Percentiles rank a stretch among this genome's conserved stretches.
These are phyloP conservation scores for Paraphoma chrysanthemicola DNA, from an alignment of 2,329 filamentous ascomycete genomes.

Conservation along the genomic window DNA sequence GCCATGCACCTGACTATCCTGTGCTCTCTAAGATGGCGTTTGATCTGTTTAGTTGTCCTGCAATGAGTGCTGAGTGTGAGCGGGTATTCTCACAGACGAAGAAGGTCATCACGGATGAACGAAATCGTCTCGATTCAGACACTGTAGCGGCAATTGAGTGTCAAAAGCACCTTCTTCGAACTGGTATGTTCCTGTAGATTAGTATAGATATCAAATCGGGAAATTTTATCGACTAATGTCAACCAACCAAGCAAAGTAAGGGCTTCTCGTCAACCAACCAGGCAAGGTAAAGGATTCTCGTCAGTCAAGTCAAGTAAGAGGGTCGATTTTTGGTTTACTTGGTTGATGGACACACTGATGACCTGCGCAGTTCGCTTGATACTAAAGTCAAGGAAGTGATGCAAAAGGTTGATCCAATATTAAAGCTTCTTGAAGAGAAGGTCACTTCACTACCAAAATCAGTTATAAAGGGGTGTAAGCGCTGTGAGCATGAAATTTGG, in stretches of 20 bases:
- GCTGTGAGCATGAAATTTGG: no score
- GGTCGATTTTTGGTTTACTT: slow-evolving; percentile 1
- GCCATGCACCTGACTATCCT: slow-evolving; percentile 4
- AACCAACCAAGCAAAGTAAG: background rate
- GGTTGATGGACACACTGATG: background rate
- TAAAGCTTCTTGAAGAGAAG: no score
- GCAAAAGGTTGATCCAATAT: no score
- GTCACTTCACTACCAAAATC: no score
- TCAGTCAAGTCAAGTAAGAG: slow-evolving; percentile 1
- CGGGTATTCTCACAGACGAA: slow-evolving; percentile 8
- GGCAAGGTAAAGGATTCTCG: background rate
- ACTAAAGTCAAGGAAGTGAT: no score
- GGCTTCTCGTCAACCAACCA: background rate
- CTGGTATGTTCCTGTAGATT: slow-evolving; percentile 7
- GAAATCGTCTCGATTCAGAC: slow-evolving; percentile 8
- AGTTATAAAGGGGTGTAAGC: no score
- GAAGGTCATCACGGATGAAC: slow-evolving; percentile 9
- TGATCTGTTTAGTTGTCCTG: slow-evolving; percentile 7
- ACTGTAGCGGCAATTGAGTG: slow-evolving; percentile 6
- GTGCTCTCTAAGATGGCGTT: slow-evolving; percentile 5
- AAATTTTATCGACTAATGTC: slow-evolving; percentile 7
- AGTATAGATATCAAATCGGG: slow-evolving; percentile 7
- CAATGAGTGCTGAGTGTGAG: slow-evolving; percentile 12
- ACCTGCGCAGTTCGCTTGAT: background rate
- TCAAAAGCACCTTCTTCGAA: slow-evolving; percentile 9